Percentiles rank a stretch among this genome's conserved stretches.
These are phyloP conservation scores for Diaporthe amygdali DNA, from an alignment of 2,329 filamentous ascomycete genomes.

Conservation along the genomic window DNA sequence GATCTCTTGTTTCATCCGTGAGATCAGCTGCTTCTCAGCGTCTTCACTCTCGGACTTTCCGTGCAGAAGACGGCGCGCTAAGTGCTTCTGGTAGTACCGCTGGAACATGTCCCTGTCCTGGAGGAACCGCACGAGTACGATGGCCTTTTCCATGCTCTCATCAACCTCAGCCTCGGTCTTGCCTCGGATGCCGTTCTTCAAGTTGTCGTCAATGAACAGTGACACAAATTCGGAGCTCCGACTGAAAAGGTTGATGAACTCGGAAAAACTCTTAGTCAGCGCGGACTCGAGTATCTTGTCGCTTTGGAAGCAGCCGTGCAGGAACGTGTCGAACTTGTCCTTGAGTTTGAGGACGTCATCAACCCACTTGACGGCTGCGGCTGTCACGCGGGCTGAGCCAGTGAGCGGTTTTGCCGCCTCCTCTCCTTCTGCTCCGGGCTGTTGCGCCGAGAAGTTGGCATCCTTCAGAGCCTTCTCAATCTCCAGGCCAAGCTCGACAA, in stretches of 20 bases:
- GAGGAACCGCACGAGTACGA: slow-evolving; percentile 84
- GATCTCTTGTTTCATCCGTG: slow-evolving; percentile 95
- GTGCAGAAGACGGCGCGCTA: slow-evolving; percentile 85
- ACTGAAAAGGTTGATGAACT: slow-evolving; percentile 91
- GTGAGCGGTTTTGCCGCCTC: slow-evolving; percentile 59
- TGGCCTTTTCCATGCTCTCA: slow-evolving; percentile 83
- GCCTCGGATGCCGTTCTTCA: slow-evolving; percentile 91
- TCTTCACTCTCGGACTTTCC: slow-evolving; percentile 90
- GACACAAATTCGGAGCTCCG: slow-evolving; percentile 92
- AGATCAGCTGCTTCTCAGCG: slow-evolving; percentile 94
- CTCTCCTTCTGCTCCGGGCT: slow-evolving; percentile 41
- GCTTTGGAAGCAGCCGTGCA: slow-evolving; percentile 71
- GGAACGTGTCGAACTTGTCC: slow-evolving; percentile 86
- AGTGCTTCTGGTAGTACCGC: slow-evolving; percentile 96
- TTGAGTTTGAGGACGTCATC: slow-evolving; percentile 87
- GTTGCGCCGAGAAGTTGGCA: slow-evolving; percentile 54
- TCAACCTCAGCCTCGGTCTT: slow-evolving; percentile 92
- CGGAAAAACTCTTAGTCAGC: slow-evolving; percentile 84
- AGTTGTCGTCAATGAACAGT: slow-evolving; percentile 93
- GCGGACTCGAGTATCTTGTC: slow-evolving; percentile 82
- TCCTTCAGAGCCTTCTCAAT: slow-evolving; percentile 74
- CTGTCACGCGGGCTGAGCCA: slow-evolving; percentile 77
- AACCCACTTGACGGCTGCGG: slow-evolving; percentile 92
- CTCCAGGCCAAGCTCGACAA: slow-evolving; percentile 80
- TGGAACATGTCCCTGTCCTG: slow-evolving; percentile 95